A percentile compares a stretch with the other conserved stretches of the same genome.
Evolutionary conservation across 352 stramenopile genomes (phyloP).

Genomic region (Phytophthora aleatoria): DNA sequence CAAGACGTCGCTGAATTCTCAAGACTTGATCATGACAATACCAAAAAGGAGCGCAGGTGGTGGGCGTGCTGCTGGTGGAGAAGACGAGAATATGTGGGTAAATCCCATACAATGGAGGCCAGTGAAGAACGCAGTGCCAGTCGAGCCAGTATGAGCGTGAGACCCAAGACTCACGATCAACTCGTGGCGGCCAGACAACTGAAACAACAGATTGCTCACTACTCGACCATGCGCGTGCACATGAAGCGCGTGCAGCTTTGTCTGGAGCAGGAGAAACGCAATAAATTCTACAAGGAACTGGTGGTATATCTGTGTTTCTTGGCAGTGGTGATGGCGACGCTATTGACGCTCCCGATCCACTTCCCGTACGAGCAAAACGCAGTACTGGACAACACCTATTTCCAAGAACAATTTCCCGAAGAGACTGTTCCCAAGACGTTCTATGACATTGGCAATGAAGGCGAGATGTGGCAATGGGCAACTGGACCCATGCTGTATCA

Average conservation of each 20-base stretch:
- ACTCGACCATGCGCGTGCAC: slow-evolving; percentile 84
- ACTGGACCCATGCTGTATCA: slow-evolving; percentile 66
- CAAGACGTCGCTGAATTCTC: slow-evolving; percentile 10
- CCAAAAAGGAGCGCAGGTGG: slow-evolving; percentile 13
- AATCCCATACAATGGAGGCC: slow-evolving; percentile 17
- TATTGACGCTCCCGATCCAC: slow-evolving; percentile 72
- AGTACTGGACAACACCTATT: slow-evolving; percentile 58
- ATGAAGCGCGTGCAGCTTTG: slow-evolving; percentile 86
- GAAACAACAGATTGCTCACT: slow-evolving; percentile 64
- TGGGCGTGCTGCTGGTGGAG: slow-evolving; percentile 26
- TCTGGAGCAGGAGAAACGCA: slow-evolving; percentile 82
- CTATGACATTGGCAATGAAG: slow-evolving; percentile 61
- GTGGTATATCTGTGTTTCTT: slow-evolving; percentile 79
- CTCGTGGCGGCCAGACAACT: slow-evolving; percentile 42
- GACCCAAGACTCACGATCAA: slow-evolving; percentile 43
- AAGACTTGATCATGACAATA: slow-evolving; percentile 7
- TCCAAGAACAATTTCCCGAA: slow-evolving; percentile 71
- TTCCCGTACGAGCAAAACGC: slow-evolving; percentile 80
- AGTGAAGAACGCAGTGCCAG: slow-evolving; percentile 24
- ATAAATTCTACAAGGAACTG: slow-evolving; percentile 84
- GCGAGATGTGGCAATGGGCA: slow-evolving; percentile 80
- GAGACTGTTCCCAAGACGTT: slow-evolving; percentile 67
- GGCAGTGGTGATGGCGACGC: slow-evolving; percentile 57
- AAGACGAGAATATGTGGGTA: slow-evolving; percentile 1
- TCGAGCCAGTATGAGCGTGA: slow-evolving; percentile 20